Evolutionary conservation across 2,329 filamentous ascomycete species (phyloP).

Genomic region (Parascedosporium putredinis): DNA sequence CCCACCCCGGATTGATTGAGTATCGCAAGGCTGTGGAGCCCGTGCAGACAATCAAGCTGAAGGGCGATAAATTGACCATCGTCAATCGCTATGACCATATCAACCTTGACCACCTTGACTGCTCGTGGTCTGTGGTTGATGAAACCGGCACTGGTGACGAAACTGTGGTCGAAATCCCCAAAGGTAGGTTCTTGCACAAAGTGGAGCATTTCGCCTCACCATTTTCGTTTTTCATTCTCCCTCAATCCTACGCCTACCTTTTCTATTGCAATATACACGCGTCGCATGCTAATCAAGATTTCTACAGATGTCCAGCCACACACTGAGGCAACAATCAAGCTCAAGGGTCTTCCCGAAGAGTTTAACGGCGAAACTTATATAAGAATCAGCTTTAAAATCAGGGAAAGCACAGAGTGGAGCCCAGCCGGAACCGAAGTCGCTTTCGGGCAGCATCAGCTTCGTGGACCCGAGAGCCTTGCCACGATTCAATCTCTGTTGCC

Average conservation of each 20-base stretch:
- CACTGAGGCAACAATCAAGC: slow-evolving; percentile 22
- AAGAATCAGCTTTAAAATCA: slow-evolving; percentile 34
- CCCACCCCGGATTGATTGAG: slow-evolving; percentile 42
- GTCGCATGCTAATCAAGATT: neutral
- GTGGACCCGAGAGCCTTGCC: slow-evolving; percentile 19
- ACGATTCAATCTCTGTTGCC: slow-evolving; percentile 10
- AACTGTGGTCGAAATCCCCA: slow-evolving; percentile 28
- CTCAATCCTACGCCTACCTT: neutral
- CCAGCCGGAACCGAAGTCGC: slow-evolving; percentile 39
- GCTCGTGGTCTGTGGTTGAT: slow-evolving; percentile 30
- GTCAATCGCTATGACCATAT: slow-evolving; percentile 46
- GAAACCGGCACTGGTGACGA: slow-evolving; percentile 20
- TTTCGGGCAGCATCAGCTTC: slow-evolving; percentile 35
- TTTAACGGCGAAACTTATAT: slow-evolving; percentile 31
- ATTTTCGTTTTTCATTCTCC: neutral
- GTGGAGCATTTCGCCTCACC: too few relatives aligned
- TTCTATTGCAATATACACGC: too few relatives aligned
- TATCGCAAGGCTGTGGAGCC: slow-evolving; percentile 51
- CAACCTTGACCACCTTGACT: slow-evolving; percentile 37
- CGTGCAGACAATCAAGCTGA: slow-evolving; percentile 36
- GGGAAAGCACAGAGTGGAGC: slow-evolving; percentile 38
- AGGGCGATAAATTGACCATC: slow-evolving; percentile 32
- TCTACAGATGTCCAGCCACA: slow-evolving; percentile 32
- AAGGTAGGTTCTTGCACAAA: slow-evolving; percentile 25
- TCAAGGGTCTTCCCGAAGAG: slow-evolving; percentile 19